Base-by-base conservation (phyloP, 192 early-diverging fungal genomes). In the Coemansia sp. region DNA sequence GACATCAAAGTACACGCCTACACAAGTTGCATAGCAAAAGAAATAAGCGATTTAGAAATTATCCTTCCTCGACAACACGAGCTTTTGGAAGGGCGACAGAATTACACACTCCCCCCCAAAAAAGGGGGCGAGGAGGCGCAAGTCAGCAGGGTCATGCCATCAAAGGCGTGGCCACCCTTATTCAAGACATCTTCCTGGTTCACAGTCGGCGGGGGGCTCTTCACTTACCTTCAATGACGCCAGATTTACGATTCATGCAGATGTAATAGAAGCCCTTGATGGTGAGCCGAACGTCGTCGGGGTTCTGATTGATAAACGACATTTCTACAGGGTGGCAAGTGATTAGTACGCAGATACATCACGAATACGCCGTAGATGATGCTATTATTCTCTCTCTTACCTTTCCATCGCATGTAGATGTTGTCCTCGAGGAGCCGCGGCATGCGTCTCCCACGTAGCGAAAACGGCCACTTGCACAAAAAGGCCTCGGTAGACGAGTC, bases 331-430 rank as follows among this genome's bases (percentile, higher is more conserved):
- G 24, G 15, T 5, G 31, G 62, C 24, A 20, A 41, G 29, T 16
- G 24, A 29, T 59, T 42, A 42, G 40, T 6, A 18, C 18, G 12
- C 24, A 61, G 7, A 36, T 20, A 34, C 16, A 38, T 38, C 59
- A 18, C 18, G 18, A 27, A 36, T 5, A 51, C 5, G 18, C 24
- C 29, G 40, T 29, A 43, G 44, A 15, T 22, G 36, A 60, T 20
- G 27, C 16, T 4, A 9, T n/a, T 12, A 44, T 20, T 8, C 36
- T 36, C 36, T 36, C 8, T 24, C 42, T 60, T 74, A 71, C 77
- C 88, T 75, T 91, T 91, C 89, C 89, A 91, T 20, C 89, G 87
- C 89, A 91, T 91, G 60, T 89, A 87, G n/a, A 91, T 85, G 63
- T 87, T 88, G 42, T 90, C 88, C 66, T 90, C 77, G 20, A 83